A percentile compares a stretch with the other conserved stretches of the same genome.
Evolutionary conservation across 257 asterid species (phyloP).

Genomic region (Nicotiana knightiana): DNA sequence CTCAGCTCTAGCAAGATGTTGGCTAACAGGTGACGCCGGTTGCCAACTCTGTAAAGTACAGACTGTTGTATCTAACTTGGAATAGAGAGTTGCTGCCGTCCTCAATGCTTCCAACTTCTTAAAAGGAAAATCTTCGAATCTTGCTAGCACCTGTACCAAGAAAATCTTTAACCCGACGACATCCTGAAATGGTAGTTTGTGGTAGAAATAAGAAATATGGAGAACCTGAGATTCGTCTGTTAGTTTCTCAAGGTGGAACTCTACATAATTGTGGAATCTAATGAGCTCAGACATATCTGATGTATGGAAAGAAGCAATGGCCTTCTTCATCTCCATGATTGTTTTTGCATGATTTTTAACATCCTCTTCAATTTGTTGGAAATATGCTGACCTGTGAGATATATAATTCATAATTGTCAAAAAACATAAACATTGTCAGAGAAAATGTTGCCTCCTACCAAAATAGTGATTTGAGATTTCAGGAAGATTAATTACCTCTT

Average conservation of each 20-base stretch:
- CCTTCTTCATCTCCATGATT: slow-evolving; percentile 20
- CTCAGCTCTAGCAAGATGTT: slow-evolving; percentile 62
- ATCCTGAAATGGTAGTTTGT: neutral
- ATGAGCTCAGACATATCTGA: slow-evolving; percentile 25
- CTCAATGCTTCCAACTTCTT: slow-evolving; percentile 82
- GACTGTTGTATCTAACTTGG: slow-evolving; percentile 47
- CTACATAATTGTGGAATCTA: slow-evolving; percentile 22
- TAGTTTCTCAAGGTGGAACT: slow-evolving; percentile 25
- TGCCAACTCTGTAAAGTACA: slow-evolving; percentile 54
- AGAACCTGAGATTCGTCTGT: slow-evolving; percentile 27
- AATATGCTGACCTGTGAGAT: slow-evolving; percentile 71
- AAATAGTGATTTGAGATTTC: neutral
- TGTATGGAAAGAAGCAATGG: slow-evolving; percentile 22
- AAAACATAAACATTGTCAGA: neutral
- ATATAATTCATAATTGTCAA: neutral
- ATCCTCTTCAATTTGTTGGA: slow-evolving; percentile 63
- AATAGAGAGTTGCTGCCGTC: slow-evolving; percentile 62
- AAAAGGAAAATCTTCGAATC: slow-evolving; percentile 76
- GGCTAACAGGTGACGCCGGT: slow-evolving; percentile 39
- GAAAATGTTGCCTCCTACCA: neutral
- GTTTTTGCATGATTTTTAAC: slow-evolving; percentile 19
- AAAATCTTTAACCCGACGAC: neutral
- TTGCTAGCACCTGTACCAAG: slow-evolving; percentile 56
- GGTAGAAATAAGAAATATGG: neutral
- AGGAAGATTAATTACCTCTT: slow-evolving; percentile 45